phyloP scores from a whole-genome alignment of 768 basidiomycete species.

The Podaxis mareebaensis region DNA sequence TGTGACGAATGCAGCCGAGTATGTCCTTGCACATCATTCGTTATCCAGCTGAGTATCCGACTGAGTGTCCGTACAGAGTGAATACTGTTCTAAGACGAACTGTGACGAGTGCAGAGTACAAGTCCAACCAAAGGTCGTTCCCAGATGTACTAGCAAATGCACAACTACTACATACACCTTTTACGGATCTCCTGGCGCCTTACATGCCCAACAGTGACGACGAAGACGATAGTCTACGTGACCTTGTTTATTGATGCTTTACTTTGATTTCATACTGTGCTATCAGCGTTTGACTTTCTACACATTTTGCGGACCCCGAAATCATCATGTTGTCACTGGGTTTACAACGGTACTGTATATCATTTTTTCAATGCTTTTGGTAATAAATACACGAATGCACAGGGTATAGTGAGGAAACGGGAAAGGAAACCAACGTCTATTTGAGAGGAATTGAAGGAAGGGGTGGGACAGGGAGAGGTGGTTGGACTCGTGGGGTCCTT shows the following conservation, averaged over 20 bases:
- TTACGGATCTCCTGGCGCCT: slow-evolving; percentile 4
- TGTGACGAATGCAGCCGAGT: slow-evolving; percentile 27
- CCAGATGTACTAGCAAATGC: not conserved
- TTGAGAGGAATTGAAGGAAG: not conserved
- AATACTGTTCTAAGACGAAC: slow-evolving; percentile 1
- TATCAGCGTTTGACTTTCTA: not conserved
- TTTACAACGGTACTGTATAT: not conserved
- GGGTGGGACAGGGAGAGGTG: slow-evolving; percentile 1
- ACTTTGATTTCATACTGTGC: not conserved
- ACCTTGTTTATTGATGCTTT: not conserved
- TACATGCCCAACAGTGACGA: not conserved
- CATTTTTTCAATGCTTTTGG: not conserved
- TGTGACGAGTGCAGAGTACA: slow-evolving; percentile 1
- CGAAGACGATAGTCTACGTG: not conserved
- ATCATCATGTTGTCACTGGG: not conserved
- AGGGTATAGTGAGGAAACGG: too few relatives aligned
- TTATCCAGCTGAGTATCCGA: not conserved
- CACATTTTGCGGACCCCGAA: not conserved
- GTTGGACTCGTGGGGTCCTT: not conserved
- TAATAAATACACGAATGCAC: too few relatives aligned
- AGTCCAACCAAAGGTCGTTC: slow-evolving; percentile 11
- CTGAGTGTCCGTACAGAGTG: not conserved
- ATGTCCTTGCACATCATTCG: slow-evolving; percentile 6
- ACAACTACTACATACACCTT: not conserved
- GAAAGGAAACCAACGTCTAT: not conserved